Evolutionary conservation across 2,329 filamentous ascomycete genomes (phyloP), one percentile per base, ranked within the genome.

Genomic region (Aspergillus caelatus): DNA sequence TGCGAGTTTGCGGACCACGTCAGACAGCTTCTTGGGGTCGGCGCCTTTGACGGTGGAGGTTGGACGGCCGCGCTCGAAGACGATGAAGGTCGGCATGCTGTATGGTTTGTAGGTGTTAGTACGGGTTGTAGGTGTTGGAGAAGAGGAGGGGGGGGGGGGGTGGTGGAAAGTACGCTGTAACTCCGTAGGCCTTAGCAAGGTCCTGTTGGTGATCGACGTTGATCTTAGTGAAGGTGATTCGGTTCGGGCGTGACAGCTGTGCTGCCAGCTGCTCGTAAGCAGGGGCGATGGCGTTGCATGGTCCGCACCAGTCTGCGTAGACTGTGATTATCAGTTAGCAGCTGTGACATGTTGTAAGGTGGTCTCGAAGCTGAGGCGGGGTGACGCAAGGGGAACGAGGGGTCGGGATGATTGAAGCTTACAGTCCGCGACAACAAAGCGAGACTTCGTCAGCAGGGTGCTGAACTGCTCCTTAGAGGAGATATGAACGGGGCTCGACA

Each of bases 391-490:
- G 48, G 39, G 56, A 60, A 62, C 61, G 48, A 52, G 55, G 67
- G 55, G 63, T 57, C 21, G 60, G 43, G 62, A 46, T 55, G 30
- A 34, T 57, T 34, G 43, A 60, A 58, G 84, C 92, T 86, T 83
- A 96, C 93, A 97, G 81, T 97, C 92, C 73, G 90, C 89, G 60
- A 98, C 89, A 48, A 98, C 92, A 64, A 97, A 87, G 68, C 86
- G 88, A 39, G 91, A 93, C 61, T 85, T 88, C 65, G 86, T 85
- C 65, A 97, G 84, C 65, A 95, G 79, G 36, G 81, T 79, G 71
- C 84, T 85, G 72, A 96, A 90, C 74, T 94, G 88, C 72, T 83
- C 82, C 16, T 85, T 79, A 1, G 91, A 94, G 64, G 82, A 81
- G 70, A 94, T 89, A 14, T 81, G 71, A 59, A 83, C 72, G 60